Conservation (phyloP, 495 filamentous ascomycete genomes). For the Daldinia concentrica region DNA sequence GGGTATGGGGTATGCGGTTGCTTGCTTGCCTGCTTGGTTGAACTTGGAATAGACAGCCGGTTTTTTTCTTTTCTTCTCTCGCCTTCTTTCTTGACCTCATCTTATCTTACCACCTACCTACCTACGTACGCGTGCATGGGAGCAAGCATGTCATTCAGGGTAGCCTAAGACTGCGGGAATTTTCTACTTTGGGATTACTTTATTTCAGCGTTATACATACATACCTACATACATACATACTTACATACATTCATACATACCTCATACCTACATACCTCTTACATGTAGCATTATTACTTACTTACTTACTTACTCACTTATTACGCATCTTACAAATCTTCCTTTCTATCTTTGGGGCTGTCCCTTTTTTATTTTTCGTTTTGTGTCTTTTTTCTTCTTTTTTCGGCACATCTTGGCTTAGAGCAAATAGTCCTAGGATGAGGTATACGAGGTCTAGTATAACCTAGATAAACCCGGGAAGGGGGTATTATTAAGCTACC, state of each 20-base stretch:
- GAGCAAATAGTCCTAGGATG: too few species aligned
- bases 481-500: not conserved
- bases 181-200: not conserved
- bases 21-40: constrained; percentile 12
- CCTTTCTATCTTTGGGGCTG: not conserved
- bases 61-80: not conserved
- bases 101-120: not conserved
- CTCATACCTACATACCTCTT: too few species aligned
- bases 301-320: too few species aligned
- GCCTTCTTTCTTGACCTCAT: not conserved
- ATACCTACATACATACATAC: not conserved
- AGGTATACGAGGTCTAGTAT: constrained; percentile 4
- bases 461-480: constrained; percentile 8
- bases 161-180: not conserved
- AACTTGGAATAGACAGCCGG: constrained; percentile 25
- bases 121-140: not conserved
- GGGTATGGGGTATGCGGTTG: not conserved
- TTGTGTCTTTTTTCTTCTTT: not conserved
- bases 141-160: not conserved
- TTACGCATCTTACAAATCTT: not conserved
- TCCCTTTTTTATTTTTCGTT: not conserved
- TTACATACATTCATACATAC: not conserved
- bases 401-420: not conserved
- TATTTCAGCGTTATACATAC: too few species aligned
- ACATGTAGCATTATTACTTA: not conserved